Evolutionary conservation across 2,329 filamentous ascomycete species (phyloP), one percentile per base, ranked within the genome.

Genomic region (Fusarium beomiforme): DNA sequence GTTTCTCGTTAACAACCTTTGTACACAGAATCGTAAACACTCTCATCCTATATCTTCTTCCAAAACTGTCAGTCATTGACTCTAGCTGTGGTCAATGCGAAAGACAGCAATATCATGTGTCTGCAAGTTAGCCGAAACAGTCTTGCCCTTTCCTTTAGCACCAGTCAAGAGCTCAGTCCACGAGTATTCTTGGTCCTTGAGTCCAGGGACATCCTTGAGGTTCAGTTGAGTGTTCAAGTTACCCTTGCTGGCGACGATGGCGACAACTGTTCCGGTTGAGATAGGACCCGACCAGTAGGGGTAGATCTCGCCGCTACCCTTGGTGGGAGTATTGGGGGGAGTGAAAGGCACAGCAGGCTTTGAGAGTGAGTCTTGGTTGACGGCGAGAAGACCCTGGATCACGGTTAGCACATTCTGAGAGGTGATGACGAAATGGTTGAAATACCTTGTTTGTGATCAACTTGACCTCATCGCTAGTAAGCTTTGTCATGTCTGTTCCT

Each of bases 311-410:
- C n/a, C 11, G 39, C 29, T 59, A 2, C 24, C 63, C 21, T 66
- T 66, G n/a, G 63, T 14, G 21, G 63, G 63, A 7, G 61, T 59
- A n/a, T 55, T 55, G 23, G 63, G 23, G 8, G 63, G 61, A 8
- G 63, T 66, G 44, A 66, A 66, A 26, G 61, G 61, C 43, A 66
- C 63, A 23, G 63, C 63, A 46, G 63, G 63, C 63, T 66, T 66
- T 26, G 63, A 66, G 14, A 66, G 61, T 5, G 63, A 34, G 33
- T 66, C 63, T 51, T 66, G 63, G 61, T 66, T 66, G 13, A 66
- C 24, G 7, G 51, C 60, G 14, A 66, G 63, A 8, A 66, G 61
- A n/a, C 51, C 63, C 63, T 65, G 26, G 13, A 59, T 24, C 1
- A 7, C 6, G 6, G 24, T 66, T 8, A 59, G 50, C 4, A n/a